Evolutionary conservation across 768 basidiomycete species (phyloP), one percentile per base, ranked within the genome.

Genomic region (Infundibulicybe gibba): DNA sequence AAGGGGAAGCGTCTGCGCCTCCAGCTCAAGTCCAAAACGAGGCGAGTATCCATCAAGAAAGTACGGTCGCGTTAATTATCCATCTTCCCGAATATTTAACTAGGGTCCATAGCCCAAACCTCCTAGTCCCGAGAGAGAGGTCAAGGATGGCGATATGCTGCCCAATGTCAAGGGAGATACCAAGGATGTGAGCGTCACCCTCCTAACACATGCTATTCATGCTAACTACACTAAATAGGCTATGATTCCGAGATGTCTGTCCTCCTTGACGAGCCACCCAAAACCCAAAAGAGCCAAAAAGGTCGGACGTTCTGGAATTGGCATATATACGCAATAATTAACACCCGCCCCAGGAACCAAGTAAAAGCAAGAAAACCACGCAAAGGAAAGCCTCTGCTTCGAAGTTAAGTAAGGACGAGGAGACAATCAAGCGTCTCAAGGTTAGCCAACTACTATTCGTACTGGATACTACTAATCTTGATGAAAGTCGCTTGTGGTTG

Each of bases 391-490:
- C 56, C n/a, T 48, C 62, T 46, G 55, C 62, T 46, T 41, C 61
- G 43, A 59, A 51, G 16, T 44, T 67, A 44, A 64, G 67, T 43
- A 85, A 83, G 59, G 83, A 87, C 37, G 90, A 90, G 51, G 85
- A 83, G 58, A 80, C 74, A 1, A 80, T 91, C 51, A 88, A 86
- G 58, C 77, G 73, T 39, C 71, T 90, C 14, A 92, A 92, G 75
- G 89, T 81, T 11, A 43, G 38, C 41, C n/a, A n/a, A n/a, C n/a
- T n/a, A n/a, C 10, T 46, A n/a, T 47, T 25, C 25, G 16, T n/a
- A n/a, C 33, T 16, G 13, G 50, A 30, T 39, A 49, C 17, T 3
- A 12, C 10, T 5, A 49, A 31, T 37, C 17, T 19, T 17, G 48
- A 10, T 5, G 13, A n/a, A 47, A 90, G 89, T 70, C 80, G 13